A percentile compares a stretch with the other conserved stretches of the same genome.
Conservation (phyloP, 192 early-diverging fungal genomes). For the Coemansia sp. region DNA sequence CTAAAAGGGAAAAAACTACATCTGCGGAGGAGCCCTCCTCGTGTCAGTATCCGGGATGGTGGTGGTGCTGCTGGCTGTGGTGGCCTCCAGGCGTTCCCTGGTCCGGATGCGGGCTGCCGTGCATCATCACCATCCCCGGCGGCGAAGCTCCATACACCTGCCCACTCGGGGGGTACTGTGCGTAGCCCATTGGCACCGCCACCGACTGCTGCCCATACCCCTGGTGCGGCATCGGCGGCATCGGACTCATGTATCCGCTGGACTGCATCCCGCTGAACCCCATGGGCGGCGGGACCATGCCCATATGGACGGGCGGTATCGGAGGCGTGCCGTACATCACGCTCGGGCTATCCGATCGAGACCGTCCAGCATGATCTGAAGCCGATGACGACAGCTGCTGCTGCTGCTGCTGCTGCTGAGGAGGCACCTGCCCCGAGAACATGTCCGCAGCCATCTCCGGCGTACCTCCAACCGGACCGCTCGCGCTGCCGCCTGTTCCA, state of each 20-base stretch:
- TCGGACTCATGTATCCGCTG: conserved; percentile 40
- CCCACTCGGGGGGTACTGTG: conserved; percentile 40
- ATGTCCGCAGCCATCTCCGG: conserved; percentile 41
- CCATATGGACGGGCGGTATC: conserved; percentile 40
- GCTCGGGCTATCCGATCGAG: conserved; percentile 33
- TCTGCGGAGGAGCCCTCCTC: too few relatives aligned
- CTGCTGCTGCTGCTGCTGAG: too few relatives aligned
- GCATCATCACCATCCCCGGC: conserved; percentile 52
- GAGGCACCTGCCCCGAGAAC: conserved; percentile 14
- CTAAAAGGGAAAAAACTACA: background rate
- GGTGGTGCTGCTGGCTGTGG: conserved; percentile 10
- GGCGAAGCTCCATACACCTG: conserved; percentile 31
- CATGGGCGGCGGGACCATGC: conserved; percentile 52
- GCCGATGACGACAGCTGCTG: conserved; percentile 11
- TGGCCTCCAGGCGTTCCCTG: conserved; percentile 24
- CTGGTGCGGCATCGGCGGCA: conserved; percentile 26
- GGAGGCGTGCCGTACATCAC: conserved; percentile 37
- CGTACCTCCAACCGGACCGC: conserved; percentile 21
- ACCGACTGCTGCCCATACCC: conserved; percentile 48
- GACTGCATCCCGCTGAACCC: conserved; percentile 40
- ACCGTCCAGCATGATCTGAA: conserved; percentile 11
- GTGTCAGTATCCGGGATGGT: conserved; percentile 10
- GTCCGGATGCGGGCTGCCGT: conserved; percentile 34
- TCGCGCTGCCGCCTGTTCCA: conserved; percentile 10
- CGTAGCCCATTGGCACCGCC: conserved; percentile 47